Base-by-base conservation (phyloP, 768 basidiomycete species). In the Lactarius hatsudake region DNA sequence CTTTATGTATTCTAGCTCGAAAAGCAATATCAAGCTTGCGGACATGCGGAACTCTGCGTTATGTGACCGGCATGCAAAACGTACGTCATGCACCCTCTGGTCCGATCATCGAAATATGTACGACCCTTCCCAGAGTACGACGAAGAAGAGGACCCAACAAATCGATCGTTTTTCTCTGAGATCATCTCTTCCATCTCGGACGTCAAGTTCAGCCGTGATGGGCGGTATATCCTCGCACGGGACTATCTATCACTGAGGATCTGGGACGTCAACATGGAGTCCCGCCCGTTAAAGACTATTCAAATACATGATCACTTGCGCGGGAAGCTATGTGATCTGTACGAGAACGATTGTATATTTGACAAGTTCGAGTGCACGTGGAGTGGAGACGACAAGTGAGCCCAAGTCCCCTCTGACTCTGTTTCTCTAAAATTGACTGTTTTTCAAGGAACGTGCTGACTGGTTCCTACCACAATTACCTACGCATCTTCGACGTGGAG, bases 401-500 rank as follows among this genome's bases (percentile, higher is more conserved):
- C 87, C 66, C 72, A 12, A 82, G 80, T n/a, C 65, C 63, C 58
- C 58, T 9, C 61, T n/a, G 6, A 36, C 10, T 38, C 26, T 18
- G 13, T 34, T 23, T 2, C 26, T 30, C 18, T 54, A 18, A 62
- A 20, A 45, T 10, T 3, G n/a, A 54, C 34, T 34, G 0, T 53
- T 23, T 13, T 64, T 48, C 10, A 73, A 99, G 97, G 74, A 89
- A 96, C 77, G 94, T 98, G 67, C 82, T 99, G 70, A 98, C 97
- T n/a, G 97, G 97, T 54, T 98, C 97, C 60, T 99, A 99, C 81
- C 96, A 98, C 82, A 99, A 99, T 81, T 98, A 96, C 81, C 96
- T 99, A 91, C 94, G 95, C 77, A 97, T 99, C 87, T 99, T 94
- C 79, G 96, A 98, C 77, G 86, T 72, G 15, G 93, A 96, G 67